Conservation (phyloP, 2,329 filamentous ascomycete genomes). For the Aureobasidium namibiae region DNA sequence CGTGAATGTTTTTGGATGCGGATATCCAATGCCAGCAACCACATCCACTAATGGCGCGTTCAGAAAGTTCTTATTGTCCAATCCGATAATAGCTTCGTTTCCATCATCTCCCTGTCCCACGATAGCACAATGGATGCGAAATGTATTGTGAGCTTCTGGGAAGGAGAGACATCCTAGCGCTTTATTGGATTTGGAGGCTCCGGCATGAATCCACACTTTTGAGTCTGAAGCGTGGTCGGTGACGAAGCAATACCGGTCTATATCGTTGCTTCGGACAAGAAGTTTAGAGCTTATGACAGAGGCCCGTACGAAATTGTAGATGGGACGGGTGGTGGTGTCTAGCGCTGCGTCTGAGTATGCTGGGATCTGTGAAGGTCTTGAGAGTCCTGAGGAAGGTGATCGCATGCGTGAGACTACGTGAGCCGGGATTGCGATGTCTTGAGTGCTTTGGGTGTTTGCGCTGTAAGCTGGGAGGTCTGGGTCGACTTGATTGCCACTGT, state of each 20-base stretch:
- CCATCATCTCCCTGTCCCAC: neutral
- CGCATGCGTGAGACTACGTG: neutral
- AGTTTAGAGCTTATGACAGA: neutral
- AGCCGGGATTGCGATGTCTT: neutral
- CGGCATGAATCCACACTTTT: constrained; percentile 11
- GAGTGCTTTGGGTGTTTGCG: neutral
- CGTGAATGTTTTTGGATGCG: neutral
- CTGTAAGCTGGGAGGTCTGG: neutral
- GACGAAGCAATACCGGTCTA: constrained; percentile 6
- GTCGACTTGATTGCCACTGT: neutral
- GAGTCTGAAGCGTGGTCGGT: neutral
- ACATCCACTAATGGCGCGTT: neutral
- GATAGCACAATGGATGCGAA: neutral
- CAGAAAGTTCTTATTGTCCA: neutral
- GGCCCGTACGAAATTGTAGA: neutral
- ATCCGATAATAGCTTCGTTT: neutral
- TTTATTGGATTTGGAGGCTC: neutral
- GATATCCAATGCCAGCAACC: neutral
- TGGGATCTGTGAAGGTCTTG: neutral
- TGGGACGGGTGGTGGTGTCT: neutral
- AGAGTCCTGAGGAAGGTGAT: neutral
- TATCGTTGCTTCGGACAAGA: neutral
- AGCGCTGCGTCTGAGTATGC: neutral
- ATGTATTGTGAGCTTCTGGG: constrained; percentile 3
- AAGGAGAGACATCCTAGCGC: neutral